Percentiles rank a stretch among this genome's conserved stretches.
Evolutionary conservation across 2,329 filamentous ascomycete genomes (phyloP).

Genomic region (Cadophora malorum): DNA sequence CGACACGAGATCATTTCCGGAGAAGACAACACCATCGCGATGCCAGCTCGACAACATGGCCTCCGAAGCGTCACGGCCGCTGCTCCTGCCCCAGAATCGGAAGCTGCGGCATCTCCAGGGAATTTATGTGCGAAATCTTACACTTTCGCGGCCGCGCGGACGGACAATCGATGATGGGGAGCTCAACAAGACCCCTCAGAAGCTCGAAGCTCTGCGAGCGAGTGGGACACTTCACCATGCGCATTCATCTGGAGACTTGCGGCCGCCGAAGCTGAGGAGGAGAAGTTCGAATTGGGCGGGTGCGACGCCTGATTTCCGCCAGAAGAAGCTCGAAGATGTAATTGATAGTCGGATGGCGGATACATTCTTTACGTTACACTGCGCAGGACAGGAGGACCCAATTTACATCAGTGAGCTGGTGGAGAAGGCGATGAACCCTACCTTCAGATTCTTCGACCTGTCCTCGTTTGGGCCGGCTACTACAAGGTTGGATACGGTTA

Average conservation of each 20-base stretch:
- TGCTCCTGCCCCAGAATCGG: slow-evolving; percentile 76
- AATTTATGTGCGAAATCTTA: slow-evolving; percentile 85
- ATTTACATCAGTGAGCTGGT: slow-evolving; percentile 90
- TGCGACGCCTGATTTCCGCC: slow-evolving; percentile 63
- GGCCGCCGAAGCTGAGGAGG: slow-evolving; percentile 53
- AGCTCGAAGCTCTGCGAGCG: slow-evolving; percentile 59
- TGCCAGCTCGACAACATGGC: slow-evolving; percentile 39
- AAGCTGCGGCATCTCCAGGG: slow-evolving; percentile 87
- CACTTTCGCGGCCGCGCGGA: slow-evolving; percentile 63
- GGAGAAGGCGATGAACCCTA: slow-evolving; percentile 86
- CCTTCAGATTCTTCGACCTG: slow-evolving; percentile 85
- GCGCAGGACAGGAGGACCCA: slow-evolving; percentile 68
- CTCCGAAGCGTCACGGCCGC: slow-evolving; percentile 48
- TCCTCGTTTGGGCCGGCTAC: slow-evolving; percentile 65
- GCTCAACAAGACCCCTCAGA: slow-evolving; percentile 69
- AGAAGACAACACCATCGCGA: slow-evolving; percentile 23
- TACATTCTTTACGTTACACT: slow-evolving; percentile 86
- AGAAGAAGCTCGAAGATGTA: slow-evolving; percentile 78
- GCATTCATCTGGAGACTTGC: slow-evolving; percentile 60
- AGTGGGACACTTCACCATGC: slow-evolving; percentile 60
- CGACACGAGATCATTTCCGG: neutral
- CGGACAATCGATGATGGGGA: slow-evolving; percentile 79
- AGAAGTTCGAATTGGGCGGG: slow-evolving; percentile 69
- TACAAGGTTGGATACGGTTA: slow-evolving; percentile 69
- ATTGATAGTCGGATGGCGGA: slow-evolving; percentile 79